Evolutionary conservation across 805 yeast species (phyloP), one percentile per base, ranked within the genome.

Genomic region (Lipomyces lipofer): DNA sequence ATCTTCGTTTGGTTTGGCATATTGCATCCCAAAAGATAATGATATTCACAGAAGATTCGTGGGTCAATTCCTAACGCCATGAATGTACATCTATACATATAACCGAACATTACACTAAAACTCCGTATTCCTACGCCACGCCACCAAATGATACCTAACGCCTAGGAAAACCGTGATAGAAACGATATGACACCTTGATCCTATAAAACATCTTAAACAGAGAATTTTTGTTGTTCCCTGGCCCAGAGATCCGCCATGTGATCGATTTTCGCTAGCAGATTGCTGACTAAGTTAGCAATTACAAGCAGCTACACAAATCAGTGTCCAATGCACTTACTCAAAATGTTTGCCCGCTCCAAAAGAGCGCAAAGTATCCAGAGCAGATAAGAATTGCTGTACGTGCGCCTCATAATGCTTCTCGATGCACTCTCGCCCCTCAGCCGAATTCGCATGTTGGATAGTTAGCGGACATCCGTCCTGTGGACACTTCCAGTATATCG

Each of bases 391-490:
- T 27, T 50, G 56, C 15, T 43, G 22, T 30, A 44, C 60, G 27
- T 58, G 62, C 10, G 53, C 49, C 27, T 56, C 29, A 39, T 49
- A 58, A 38, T 58, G 62, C 35, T 44, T 9, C 45, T 54, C 51
- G 21, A 58, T 55, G 4, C 40, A n/a, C 30, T 56, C 55, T 7
- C 49, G 43, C 6, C 54, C 58, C 17, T 46, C 54, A 13, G 45
- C 25, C 5, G 60, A 24, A 25, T 53, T 49, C 6, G 51, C 40
- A 15, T 50, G 46, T n/a, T 43, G 29, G 2, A 56, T 44, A 8
- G 24, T 33, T 47, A 47, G 35, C 8, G 39, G 4, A 35, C 62
- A 58, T 10, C 43, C 54, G n/a, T 43, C 42, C 3, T 59, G 54
- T 4, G 62, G 62, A 27, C 62, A 58, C 5, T 19, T 12, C 62